A percentile compares a stretch with the other conserved stretches of the same genome.
These are phyloP conservation scores for Phytopythium oedochilum DNA, from an alignment of 352 stramenopile genomes.

Conservation along the genomic window DNA sequence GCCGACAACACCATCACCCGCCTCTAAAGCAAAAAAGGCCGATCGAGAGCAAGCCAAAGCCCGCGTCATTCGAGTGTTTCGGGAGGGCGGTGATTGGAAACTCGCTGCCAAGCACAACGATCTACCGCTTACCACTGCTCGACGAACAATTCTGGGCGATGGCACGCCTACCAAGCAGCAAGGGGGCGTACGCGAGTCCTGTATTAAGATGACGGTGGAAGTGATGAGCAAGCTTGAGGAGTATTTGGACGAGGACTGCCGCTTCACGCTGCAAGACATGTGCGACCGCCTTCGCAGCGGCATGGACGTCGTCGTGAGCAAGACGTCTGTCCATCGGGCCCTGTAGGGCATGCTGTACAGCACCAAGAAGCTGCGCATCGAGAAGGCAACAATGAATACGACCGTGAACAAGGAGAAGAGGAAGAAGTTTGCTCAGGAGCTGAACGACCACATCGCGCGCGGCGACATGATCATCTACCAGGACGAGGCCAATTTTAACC, in stretches of 20 bases:
- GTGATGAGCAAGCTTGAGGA: slow-evolving; percentile 12
- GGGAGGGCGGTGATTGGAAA: slow-evolving; percentile 2
- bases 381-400: slow-evolving; percentile 19
- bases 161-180: background rate
- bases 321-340: slow-evolving; percentile 5
- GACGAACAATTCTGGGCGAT: background rate
- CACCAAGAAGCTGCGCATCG: slow-evolving; percentile 12
- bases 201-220: slow-evolving; percentile 14
- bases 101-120: slow-evolving; percentile 2
- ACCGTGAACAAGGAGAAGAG: slow-evolving; percentile 12
- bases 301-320: slow-evolving; percentile 5
- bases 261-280: background rate
- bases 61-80: slow-evolving; percentile 4
- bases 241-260: slow-evolving; percentile 14
- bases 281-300: slow-evolving; percentile 6
- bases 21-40: background rate
- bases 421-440: slow-evolving; percentile 9
- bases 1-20: background rate
- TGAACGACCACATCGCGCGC: slow-evolving; percentile 7
- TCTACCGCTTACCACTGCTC: background rate
- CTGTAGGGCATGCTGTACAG: slow-evolving; percentile 18
- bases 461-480: slow-evolving; percentile 21
- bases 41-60: slow-evolving; percentile 4
- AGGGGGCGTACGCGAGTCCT: background rate
- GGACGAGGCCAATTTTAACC: slow-evolving; percentile 18